Evolutionary conservation across 1,284 basidiomycete genomes (phyloP).

Genomic region (Mycosarcoma mackinlayi): DNA sequence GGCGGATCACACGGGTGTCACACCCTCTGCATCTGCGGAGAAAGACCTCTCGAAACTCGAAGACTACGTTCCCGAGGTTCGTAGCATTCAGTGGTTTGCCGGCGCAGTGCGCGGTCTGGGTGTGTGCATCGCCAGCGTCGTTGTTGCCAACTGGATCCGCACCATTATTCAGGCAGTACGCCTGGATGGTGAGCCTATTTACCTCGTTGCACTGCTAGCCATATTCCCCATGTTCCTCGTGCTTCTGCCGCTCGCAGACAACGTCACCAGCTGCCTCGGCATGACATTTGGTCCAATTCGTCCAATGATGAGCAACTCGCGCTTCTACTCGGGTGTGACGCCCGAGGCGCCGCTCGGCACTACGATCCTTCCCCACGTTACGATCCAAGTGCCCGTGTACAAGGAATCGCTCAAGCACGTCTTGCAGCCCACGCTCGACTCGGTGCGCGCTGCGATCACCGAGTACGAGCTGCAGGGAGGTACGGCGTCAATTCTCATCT

Average conservation of each 20-base stretch:
- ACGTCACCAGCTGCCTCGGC: slow-evolving; percentile 71
- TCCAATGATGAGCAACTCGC: slow-evolving; percentile 72
- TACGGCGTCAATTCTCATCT: slow-evolving; percentile 79
- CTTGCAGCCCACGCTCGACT: slow-evolving; percentile 78
- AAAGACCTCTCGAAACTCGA: slow-evolving; percentile 17
- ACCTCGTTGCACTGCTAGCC: slow-evolving; percentile 22
- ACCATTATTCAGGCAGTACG: slow-evolving; percentile 26
- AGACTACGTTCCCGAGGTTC: slow-evolving; percentile 19
- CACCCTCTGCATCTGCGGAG: slow-evolving; percentile 9
- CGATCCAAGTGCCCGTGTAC: slow-evolving; percentile 83
- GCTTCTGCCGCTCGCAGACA: slow-evolving; percentile 72
- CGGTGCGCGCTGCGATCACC: slow-evolving; percentile 85
- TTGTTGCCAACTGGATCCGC: slow-evolving; percentile 31
- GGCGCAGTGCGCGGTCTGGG: slow-evolving; percentile 26
- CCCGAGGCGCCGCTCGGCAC: slow-evolving; percentile 41
- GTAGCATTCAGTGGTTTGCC: slow-evolving; percentile 14
- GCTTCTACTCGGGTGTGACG: slow-evolving; percentile 70
- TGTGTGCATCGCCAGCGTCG: slow-evolving; percentile 27
- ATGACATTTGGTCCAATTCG: slow-evolving; percentile 73
- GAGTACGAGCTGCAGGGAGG: slow-evolving; percentile 85
- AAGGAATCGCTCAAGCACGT: slow-evolving; percentile 72
- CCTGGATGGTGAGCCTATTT: slow-evolving; percentile 22
- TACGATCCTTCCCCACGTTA: slow-evolving; percentile 75
- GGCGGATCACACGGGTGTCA: slow-evolving; percentile 21
- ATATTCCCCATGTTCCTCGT: slow-evolving; percentile 24